Conservation (phyloP, 352 stramenopile species). For the Blastocystis sp. region DNA sequence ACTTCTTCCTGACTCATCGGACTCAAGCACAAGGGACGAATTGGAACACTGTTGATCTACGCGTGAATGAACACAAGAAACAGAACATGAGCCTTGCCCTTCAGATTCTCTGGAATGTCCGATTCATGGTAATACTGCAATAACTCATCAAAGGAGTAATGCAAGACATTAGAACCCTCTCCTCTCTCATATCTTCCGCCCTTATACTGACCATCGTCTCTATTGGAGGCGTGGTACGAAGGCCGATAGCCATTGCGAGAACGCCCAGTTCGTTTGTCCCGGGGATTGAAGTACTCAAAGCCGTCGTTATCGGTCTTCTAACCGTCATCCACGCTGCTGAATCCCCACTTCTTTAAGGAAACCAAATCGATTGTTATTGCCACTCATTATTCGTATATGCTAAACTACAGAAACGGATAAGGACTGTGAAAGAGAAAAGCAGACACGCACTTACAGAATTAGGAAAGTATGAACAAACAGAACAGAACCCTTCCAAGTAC, state of each 20-base stretch:
- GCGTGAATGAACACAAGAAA: background rate
- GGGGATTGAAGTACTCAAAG: background rate
- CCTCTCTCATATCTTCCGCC: background rate
- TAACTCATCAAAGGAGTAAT: background rate
- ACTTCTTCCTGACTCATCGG: background rate
- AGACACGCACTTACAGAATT: too few species aligned
- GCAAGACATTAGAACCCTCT: background rate
- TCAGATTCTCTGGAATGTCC: background rate
- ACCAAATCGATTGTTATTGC: too few species aligned
- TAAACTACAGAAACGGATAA: too few species aligned
- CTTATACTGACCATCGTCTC: background rate
- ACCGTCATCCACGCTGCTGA: too few species aligned
- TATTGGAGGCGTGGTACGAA: background rate
- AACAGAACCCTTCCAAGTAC: background rate
- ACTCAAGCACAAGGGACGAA: background rate
- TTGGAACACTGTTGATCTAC: background rate
- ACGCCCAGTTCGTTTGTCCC: background rate
- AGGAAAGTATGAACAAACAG: constrained; percentile 12
- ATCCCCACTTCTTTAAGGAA: too few species aligned
- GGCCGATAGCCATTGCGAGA: background rate
- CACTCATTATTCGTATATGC: too few species aligned
- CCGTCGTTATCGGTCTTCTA: background rate
- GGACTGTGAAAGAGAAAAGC: too few species aligned
- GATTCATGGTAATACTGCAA: background rate
- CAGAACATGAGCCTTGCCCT: background rate